A percentile compares a stretch with the other conserved stretches of the same genome.
Conservation (phyloP, 345 rosid species). For the Eucalyptus pauciflora region DNA sequence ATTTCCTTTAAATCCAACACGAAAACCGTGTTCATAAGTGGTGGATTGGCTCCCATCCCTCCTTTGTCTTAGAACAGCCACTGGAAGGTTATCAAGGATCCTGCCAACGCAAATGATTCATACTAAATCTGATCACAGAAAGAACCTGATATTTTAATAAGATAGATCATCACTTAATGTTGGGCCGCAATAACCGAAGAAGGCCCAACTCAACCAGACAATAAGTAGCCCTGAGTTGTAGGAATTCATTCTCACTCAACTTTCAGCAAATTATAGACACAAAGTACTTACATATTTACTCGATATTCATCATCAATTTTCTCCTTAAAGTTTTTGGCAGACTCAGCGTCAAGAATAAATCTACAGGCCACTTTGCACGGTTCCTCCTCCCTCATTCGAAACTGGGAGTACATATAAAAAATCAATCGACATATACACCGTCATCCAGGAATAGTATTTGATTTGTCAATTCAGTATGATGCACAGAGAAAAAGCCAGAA, state of each 20-base stretch:
- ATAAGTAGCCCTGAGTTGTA: not conserved
- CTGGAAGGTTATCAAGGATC: slow-evolving; percentile 98
- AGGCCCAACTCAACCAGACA: not conserved
- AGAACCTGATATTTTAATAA: not conserved
- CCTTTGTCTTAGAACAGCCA: slow-evolving; percentile 89
- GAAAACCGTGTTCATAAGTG: slow-evolving; percentile 90
- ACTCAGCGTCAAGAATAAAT: slow-evolving; percentile 42
- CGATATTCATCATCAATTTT: slow-evolving; percentile 93
- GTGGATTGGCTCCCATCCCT: slow-evolving; percentile 83
- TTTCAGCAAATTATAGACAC: not conserved
- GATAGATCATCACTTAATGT: not conserved
- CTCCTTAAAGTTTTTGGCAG: slow-evolving; percentile 87
- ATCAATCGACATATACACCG: not conserved
- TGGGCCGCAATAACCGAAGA: not conserved
- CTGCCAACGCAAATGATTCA: slow-evolving; percentile 16
- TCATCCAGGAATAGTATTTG: not conserved
- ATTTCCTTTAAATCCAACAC: slow-evolving; percentile 94
- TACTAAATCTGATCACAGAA: not conserved
- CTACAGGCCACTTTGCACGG: slow-evolving; percentile 74
- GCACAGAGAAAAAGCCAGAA: not conserved
- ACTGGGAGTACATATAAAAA: slow-evolving; percentile 25
- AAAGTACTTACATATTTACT: slow-evolving; percentile 70
- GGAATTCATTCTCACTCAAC: not conserved
- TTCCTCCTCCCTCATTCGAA: slow-evolving; percentile 82
- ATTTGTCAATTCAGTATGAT: not conserved